A percentile compares a stretch with the other conserved stretches of the same genome.
Evolutionary conservation across 108 stramenopile genomes (phyloP).

Genomic region (Chaetoceros muelleri): DNA sequence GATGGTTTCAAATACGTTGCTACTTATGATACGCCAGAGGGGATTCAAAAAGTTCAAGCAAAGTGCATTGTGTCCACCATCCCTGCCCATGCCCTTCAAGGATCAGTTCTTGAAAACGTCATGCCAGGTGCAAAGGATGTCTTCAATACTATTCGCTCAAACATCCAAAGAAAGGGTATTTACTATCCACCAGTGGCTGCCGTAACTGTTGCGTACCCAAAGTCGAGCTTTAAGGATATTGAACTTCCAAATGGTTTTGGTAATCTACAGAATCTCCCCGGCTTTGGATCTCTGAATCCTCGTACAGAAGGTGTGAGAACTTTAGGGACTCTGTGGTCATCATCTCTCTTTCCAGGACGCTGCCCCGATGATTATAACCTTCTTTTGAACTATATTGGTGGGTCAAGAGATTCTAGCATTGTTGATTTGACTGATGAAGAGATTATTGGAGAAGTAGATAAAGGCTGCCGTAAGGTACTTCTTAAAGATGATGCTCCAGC

Average conservation of each 20-base stretch:
- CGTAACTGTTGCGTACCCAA: constrained; percentile 90
- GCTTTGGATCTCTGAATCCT: constrained; percentile 89
- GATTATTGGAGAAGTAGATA: constrained; percentile 80
- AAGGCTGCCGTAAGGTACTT: constrained; percentile 71
- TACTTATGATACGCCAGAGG: constrained; percentile 66
- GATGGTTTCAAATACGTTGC: constrained; percentile 37
- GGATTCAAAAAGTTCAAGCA: constrained; percentile 39
- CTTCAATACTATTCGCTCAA: constrained; percentile 45
- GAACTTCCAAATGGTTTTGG: constrained; percentile 72
- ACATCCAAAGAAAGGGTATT: constrained; percentile 49
- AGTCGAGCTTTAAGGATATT: constrained; percentile 76
- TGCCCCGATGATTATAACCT: constrained; percentile 81
- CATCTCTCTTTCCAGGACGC: constrained; percentile 89
- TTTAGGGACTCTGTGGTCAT: constrained; percentile 89
- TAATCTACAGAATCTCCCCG: constrained; percentile 60
- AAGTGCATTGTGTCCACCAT: constrained; percentile 69
- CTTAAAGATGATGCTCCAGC: constrained; percentile 69
- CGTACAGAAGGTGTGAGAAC: constrained; percentile 79
- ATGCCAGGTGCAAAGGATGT: constrained; percentile 69
- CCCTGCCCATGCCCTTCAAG: constrained; percentile 66
- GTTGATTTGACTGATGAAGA: constrained; percentile 73
- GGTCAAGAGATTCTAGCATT: constrained; percentile 84
- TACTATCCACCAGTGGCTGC: constrained; percentile 92
- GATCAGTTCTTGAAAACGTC: constrained; percentile 38
- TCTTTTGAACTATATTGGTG: constrained; percentile 93